Evolutionary conservation across 1,139 yeast genomes (phyloP), one percentile per base, ranked within the genome.

Genomic region (Yamadazyma membranifaciens): DNA sequence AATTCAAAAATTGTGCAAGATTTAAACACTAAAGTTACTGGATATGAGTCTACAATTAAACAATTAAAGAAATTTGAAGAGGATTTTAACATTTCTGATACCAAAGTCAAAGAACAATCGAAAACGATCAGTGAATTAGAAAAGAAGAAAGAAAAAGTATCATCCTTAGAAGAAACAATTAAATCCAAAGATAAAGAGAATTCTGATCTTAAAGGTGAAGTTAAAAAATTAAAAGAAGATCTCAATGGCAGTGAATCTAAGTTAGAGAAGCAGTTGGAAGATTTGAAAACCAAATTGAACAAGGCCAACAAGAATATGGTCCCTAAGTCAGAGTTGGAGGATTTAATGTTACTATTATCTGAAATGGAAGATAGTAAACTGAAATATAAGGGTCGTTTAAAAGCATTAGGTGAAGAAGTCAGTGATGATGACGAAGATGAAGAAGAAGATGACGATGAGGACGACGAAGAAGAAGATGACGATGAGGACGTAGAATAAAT

Each of bases 331-430:
- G 95, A 87, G 37, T 57, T 84, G 11, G 96, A 88, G 54, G 95
- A 87, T 43, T 62, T 87, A 46, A 78, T 87, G 82, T 64, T 86
- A 33, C 64, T 87, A 33, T 78, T 88, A 62, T 73, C 84, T 11
- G 95, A 86, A 34, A 65, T 86, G 55, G 94, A 86, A 49, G 92
- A 86, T 38, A 76, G 76, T 45, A 81, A 77, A 45, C 70, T 73
- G 28, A 71, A 69, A 49, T 86, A 87, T 58, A 83, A 83, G 51
- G 55, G 59, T 12, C 72, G 68, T 45, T 66, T 84, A 27, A 69
- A 67, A 44, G 64, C 59, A 0, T 53, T 81, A 27, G 87, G 81
- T 1, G 67, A 62, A 41, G 76, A 64, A 2, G 69, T 75, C 1
- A 69, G 76, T 2, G 69, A 73, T 35, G 78, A 73, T 37, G 79